Evolutionary conservation across 2,329 filamentous ascomycete species (phyloP).

Genomic region (Neonectria sp.): DNA sequence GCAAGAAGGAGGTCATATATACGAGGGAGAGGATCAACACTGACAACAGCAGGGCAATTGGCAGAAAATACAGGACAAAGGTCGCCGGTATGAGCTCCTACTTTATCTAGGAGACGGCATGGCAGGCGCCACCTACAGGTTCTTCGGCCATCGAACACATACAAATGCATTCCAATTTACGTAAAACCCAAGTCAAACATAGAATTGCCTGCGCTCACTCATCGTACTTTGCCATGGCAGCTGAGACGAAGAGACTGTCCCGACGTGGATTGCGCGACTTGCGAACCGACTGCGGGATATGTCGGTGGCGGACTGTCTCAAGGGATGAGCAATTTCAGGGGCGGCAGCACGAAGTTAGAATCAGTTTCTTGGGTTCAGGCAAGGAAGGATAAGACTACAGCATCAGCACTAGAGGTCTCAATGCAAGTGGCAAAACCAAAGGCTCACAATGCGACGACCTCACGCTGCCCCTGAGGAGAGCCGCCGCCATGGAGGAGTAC

Average conservation of each 20-base stretch:
- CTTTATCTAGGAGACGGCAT: not conserved
- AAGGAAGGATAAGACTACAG: not conserved
- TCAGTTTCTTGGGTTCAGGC: not conserved
- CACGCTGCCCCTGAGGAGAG: too few species aligned
- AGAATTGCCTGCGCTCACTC: too few species aligned
- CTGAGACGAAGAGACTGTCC: not conserved
- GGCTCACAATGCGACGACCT: too few species aligned
- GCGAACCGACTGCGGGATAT: not conserved
- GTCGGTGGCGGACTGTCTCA: too few species aligned
- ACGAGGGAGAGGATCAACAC: too few species aligned
- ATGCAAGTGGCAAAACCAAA: not conserved
- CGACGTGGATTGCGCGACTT: too few species aligned
- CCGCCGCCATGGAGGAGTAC: too few species aligned
- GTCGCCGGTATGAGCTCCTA: not conserved
- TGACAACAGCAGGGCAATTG: too few species aligned
- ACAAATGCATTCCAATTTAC: not conserved
- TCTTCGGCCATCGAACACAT: not conserved
- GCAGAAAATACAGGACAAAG: too few species aligned
- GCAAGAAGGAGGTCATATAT: too few species aligned
- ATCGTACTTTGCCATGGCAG: not conserved
- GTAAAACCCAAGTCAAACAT: too few species aligned
- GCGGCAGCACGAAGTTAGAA: not conserved
- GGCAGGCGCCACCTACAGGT: not conserved
- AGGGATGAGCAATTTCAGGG: not conserved
- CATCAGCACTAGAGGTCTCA: not conserved